Conservation (phyloP, 176 grass and related monocot genomes). For the Aegilops bicornis region DNA sequence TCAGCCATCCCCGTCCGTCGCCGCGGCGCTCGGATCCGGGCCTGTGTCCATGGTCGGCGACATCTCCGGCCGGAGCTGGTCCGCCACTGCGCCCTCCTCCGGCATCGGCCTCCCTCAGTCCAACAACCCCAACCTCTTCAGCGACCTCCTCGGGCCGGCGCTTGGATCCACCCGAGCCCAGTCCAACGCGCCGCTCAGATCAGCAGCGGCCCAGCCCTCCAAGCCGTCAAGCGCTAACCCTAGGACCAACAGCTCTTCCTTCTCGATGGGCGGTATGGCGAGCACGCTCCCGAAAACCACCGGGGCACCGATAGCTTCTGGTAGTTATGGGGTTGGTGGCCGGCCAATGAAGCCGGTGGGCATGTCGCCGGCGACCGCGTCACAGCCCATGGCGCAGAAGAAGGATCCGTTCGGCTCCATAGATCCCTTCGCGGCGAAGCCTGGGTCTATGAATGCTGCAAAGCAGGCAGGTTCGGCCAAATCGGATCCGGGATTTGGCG, state of each 20-base stretch:
- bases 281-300: conserved; percentile 71
- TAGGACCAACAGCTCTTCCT: conserved; percentile 28
- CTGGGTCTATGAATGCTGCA: conserved; percentile 36
- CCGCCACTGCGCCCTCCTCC: conserved; percentile 55
- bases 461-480: conserved; percentile 40
- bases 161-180: conserved; percentile 53
- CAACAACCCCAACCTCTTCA: conserved; percentile 76
- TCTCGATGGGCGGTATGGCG: conserved; percentile 79
- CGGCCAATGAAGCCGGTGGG: conserved; percentile 59
- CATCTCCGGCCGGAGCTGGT: conserved; percentile 90
- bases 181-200: conserved; percentile 70
- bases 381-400: conserved; percentile 50
- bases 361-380: conserved; percentile 33
- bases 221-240: conserved; percentile 31
- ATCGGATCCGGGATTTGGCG: conserved; percentile 50
- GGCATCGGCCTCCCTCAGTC: conserved; percentile 64
- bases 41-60: conserved; percentile 91
- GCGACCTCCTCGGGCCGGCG: conserved; percentile 85
- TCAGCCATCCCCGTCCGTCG: conserved; percentile 49
- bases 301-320: conserved; percentile 28
- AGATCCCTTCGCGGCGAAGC: conserved; percentile 62
- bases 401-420: conserved; percentile 87
- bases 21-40: conserved; percentile 43
- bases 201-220: conserved; percentile 41
- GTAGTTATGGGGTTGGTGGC: conserved; percentile 43